A percentile compares a stretch with the other conserved stretches of the same genome.
phyloP scores from a whole-genome alignment of 768 basidiomycete genomes.

The Infundibulicybe gibba region DNA sequence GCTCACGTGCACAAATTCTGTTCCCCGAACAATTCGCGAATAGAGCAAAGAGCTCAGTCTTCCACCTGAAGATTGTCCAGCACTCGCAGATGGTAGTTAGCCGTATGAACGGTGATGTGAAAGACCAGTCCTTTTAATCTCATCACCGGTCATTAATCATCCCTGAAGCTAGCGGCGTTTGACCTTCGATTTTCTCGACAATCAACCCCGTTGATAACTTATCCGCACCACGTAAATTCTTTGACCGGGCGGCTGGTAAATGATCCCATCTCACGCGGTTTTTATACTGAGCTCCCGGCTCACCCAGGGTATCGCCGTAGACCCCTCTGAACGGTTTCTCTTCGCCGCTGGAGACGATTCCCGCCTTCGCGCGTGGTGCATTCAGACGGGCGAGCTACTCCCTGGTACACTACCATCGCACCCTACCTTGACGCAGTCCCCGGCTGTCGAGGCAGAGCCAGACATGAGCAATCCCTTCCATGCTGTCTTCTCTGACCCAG shows the following conservation, averaged over 20 bases:
- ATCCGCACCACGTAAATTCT: conserved; percentile 57
- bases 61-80: conserved; percentile 45
- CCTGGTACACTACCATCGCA: conserved; percentile 19
- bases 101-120: conserved; percentile 58
- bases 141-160: background rate
- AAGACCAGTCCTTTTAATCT: background rate
- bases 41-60: conserved; percentile 39
- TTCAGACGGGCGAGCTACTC: conserved; percentile 42
- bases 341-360: conserved; percentile 70
- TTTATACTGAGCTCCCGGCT: background rate
- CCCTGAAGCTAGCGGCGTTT: conserved; percentile 42
- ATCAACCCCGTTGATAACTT: conserved; percentile 39
- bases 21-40: conserved; percentile 30
- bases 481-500: conserved; percentile 27
- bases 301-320: conserved; percentile 56
- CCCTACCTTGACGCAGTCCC: too few species aligned
- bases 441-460: background rate
- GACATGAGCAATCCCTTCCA: conserved; percentile 25
- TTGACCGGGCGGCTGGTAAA: conserved; percentile 50
- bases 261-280: conserved; percentile 1
- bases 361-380: conserved; percentile 66
- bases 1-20: conserved; percentile 31
- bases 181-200: conserved; percentile 50
- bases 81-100: conserved; percentile 53
- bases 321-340: conserved; percentile 52